Evolutionary conservation across 306 rosid species (phyloP).

Genomic region (Ziziphus jujuba): DNA sequence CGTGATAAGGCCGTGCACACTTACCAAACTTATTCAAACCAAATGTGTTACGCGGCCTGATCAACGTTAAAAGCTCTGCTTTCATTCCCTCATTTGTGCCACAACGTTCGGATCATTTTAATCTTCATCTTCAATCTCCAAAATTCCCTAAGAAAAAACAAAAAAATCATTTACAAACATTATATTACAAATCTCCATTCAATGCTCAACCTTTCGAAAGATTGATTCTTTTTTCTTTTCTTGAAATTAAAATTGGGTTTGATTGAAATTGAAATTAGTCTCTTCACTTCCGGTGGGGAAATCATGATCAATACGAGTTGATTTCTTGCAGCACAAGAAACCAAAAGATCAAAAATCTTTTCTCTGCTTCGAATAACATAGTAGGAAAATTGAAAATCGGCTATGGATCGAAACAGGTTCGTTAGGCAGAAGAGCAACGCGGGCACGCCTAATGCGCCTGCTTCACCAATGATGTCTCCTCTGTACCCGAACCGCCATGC

Average conservation of each 20-base stretch:
- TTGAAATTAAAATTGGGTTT: neutral
- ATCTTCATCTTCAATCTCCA: conserved; percentile 25
- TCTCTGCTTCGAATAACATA: neutral
- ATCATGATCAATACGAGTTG: neutral
- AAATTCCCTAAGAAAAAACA: neutral
- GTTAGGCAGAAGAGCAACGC: conserved; percentile 59
- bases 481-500: conserved; percentile 40
- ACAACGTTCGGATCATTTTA: conserved; percentile 40
- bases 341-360: neutral
- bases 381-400: neutral
- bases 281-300: no score
- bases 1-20: neutral
- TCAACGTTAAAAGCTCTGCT: conserved; percentile 39
- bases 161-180: neutral
- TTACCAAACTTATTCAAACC: conserved; percentile 41
- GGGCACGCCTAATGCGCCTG: conserved; percentile 46
- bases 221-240: neutral
- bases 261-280: no score
- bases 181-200: neutral
- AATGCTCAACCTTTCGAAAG: neutral
- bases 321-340: conserved; percentile 4
- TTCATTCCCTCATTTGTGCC: conserved; percentile 25
- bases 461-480: conserved; percentile 51
- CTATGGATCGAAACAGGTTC: conserved; percentile 62
- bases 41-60: conserved; percentile 24